A percentile compares a stretch with the other conserved stretches of the same genome.
phyloP scores from a whole-genome alignment of 2,329 filamentous ascomycete genomes.

The Colletotrichum sp. region DNA sequence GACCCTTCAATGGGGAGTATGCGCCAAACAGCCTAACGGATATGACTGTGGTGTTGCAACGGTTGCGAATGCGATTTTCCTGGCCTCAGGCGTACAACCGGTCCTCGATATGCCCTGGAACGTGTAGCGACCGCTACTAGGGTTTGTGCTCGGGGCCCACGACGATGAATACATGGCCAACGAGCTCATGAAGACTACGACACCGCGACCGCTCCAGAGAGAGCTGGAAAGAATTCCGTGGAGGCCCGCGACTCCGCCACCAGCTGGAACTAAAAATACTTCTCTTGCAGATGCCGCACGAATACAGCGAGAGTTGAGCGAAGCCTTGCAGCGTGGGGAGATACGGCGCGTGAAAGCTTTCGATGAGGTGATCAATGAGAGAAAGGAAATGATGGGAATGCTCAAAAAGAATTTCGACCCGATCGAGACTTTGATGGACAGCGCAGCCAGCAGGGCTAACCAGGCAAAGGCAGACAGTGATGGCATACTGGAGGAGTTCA shows the following conservation, averaged over 20 bases:
- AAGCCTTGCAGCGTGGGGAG: neutral
- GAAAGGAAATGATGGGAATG: neutral
- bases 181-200: neutral
- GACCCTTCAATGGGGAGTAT: too few relatives aligned
- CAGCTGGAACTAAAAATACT: neutral
- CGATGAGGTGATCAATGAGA: neutral
- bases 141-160: neutral
- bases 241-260: neutral
- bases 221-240: neutral
- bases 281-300: neutral
- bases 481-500: neutral
- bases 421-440: neutral
- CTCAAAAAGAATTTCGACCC: neutral
- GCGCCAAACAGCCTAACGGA: too few relatives aligned
- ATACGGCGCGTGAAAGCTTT: neutral
- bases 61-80: too few relatives aligned
- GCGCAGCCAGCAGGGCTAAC: neutral
- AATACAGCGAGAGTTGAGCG: neutral
- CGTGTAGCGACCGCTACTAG: neutral
- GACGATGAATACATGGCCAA: neutral
- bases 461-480: neutral
- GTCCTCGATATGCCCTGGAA: neutral
- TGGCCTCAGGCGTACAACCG: too few relatives aligned
- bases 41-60: too few relatives aligned
- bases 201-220: neutral